Evolutionary conservation across 148 eudicot genomes (phyloP), one percentile per base, ranked within the genome.

Genomic region (Camellia sinensis): DNA sequence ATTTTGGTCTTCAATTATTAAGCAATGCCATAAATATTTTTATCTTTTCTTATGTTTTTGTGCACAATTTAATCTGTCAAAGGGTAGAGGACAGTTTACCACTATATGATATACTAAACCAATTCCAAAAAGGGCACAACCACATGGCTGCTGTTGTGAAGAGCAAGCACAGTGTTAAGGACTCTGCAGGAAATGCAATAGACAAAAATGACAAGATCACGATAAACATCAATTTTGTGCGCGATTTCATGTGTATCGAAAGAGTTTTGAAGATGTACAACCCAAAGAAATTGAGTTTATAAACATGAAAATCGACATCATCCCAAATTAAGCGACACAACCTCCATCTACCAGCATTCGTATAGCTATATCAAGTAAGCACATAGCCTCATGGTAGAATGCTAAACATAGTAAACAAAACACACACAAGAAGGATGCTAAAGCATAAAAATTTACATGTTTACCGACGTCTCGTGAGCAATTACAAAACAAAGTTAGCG

Each of bases 101-200:
- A 40, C 83, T 92, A 29, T 94, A 94, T 71, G 93, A 89, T 67
- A 85, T 94, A 78, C 80, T 94, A 29, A 87, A 87, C 73, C 89
- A 86, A 75, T 94, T 94, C 74, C 92, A 89, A 82, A 92, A 88
- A 83, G 96, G 94, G 40, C 91, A 92, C 57, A 92, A 91, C 85
- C 94, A 94, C 82, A 94, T 94, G 94, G 98, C 91, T 45, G 80
- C 90, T 48, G 92, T 92, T 12, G 88, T 90, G 62, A 89, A 85
- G 87, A 85, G 88, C 67, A 86, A 84, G 64, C 83, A 57, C 18
- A 80, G 68, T 6, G 3, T 19, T 12, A 73, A 79, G 73, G 68
- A 68, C 50, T 73, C 57, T 21, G 63, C 82, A 60, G 87, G 71
- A 37, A 80, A 67, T 41, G 71, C 78, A 22, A 74, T 56, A 52